Evolutionary conservation across 2,329 filamentous ascomycete genomes (phyloP).

Genomic region (Cadophora luteo-olivacea): DNA sequence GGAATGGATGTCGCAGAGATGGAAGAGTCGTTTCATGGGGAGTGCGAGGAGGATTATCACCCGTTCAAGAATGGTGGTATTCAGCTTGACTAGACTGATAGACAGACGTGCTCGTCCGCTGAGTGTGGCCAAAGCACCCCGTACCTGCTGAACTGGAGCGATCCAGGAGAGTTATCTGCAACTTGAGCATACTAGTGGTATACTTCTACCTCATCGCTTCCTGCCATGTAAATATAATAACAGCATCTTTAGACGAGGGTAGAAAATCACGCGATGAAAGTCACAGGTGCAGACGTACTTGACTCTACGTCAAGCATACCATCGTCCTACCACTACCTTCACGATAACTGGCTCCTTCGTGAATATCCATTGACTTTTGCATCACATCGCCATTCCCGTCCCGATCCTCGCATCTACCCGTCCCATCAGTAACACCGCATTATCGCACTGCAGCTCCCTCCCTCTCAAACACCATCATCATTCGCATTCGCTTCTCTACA

Average conservation of each 20-base stretch:
- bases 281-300: no score
- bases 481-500: no score
- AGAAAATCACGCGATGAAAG: no score
- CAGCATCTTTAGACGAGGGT: no score
- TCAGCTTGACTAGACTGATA: slow-evolving; percentile 16
- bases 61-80: slow-evolving; percentile 25
- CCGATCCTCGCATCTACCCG: background rate
- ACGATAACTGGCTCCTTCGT: background rate
- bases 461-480: no score
- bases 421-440: background rate
- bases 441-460: no score
- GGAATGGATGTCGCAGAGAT: slow-evolving; percentile 49
- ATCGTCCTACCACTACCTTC: background rate
- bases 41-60: slow-evolving; percentile 30
- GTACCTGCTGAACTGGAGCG: no score
- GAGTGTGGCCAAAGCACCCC: no score
- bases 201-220: no score
- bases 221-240: no score
- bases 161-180: no score
- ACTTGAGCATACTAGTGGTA: no score
- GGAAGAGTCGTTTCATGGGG: background rate
- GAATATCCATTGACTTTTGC: background rate
- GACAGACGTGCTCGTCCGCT: background rate
- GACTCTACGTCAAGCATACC: background rate
- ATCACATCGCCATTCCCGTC: background rate